Evolutionary conservation across 805 yeast genomes (phyloP).

Genomic region (Kazachstania africana): DNA sequence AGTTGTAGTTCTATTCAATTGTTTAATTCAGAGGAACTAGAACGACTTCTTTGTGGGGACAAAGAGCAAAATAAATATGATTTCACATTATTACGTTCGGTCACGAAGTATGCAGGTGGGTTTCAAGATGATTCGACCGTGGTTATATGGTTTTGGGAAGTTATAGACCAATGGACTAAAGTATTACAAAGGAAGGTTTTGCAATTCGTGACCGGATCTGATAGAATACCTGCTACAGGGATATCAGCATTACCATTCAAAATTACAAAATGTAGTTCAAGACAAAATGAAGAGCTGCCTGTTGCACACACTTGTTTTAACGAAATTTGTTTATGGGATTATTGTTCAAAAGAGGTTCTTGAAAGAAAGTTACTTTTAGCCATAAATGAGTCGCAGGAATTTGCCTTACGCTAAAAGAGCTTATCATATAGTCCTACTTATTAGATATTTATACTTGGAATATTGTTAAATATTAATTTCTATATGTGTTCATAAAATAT

Average conservation of each 20-base stretch:
- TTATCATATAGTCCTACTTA: no score
- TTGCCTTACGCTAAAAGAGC: constrained; percentile 43
- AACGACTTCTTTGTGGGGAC: constrained; percentile 65
- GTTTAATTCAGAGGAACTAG: constrained; percentile 74
- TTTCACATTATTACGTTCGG: constrained; percentile 49
- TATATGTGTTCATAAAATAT: no score
- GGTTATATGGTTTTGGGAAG: constrained; percentile 83
- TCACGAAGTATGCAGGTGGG: constrained; percentile 69
- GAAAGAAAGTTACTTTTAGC: constrained; percentile 52
- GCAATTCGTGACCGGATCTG: constrained; percentile 80
- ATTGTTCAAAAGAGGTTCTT: constrained; percentile 43
- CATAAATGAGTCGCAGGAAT: constrained; percentile 71
- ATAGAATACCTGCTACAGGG: constrained; percentile 88
- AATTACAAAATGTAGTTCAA: constrained; percentile 40
- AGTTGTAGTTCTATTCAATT: constrained; percentile 64
- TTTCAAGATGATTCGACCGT: constrained; percentile 27
- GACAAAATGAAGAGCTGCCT: constrained; percentile 47
- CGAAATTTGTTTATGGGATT: constrained; percentile 68
- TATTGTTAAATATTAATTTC: no score
- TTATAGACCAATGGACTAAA: constrained; percentile 29
- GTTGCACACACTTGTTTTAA: constrained; percentile 92
- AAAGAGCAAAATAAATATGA: constrained; percentile 45
- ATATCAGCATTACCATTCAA: constrained; percentile 62
- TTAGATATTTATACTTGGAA: no score
- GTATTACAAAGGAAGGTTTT: constrained; percentile 53